Conservation (phyloP, 129 eudicot genomes). For the Helichrysum umbraculigerum region DNA sequence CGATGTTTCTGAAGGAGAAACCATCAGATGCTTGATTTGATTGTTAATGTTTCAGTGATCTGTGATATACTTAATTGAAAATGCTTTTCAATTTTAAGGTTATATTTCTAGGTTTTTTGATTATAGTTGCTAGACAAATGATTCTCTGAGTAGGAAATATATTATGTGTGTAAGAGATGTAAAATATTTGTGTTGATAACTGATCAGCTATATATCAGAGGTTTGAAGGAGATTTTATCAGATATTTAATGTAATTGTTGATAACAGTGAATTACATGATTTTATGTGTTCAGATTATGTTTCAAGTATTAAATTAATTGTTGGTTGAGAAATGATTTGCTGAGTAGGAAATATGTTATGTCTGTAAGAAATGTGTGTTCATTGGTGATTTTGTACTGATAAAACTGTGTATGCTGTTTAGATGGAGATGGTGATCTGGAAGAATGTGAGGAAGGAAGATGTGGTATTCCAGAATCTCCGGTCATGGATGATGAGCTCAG, state of each 20-base stretch:
- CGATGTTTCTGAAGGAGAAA: neutral
- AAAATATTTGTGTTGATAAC: neutral
- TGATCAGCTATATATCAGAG: neutral
- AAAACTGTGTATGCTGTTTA: neutral
- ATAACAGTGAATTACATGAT: neutral
- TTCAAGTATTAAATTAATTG: neutral
- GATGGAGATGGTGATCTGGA: neutral
- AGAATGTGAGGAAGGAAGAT: slow-evolving; percentile 3
- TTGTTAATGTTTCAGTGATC: neutral
- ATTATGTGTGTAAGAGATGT: neutral
- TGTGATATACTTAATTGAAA: neutral
- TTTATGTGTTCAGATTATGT: neutral
- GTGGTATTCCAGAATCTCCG: slow-evolving; percentile 5
- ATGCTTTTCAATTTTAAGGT: neutral
- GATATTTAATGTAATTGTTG: neutral
- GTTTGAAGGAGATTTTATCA: neutral
- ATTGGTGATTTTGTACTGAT: neutral
- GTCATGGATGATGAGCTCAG: slow-evolving; percentile 5
- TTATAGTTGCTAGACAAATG: neutral
- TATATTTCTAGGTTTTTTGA: no score
- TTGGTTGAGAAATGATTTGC: neutral
- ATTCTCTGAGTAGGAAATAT: neutral
- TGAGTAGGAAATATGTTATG: neutral
- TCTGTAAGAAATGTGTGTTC: neutral
- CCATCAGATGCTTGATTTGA: neutral